Conservation (phyloP, 148 eudicot genomes). For the Limonium bicolor region DNA sequence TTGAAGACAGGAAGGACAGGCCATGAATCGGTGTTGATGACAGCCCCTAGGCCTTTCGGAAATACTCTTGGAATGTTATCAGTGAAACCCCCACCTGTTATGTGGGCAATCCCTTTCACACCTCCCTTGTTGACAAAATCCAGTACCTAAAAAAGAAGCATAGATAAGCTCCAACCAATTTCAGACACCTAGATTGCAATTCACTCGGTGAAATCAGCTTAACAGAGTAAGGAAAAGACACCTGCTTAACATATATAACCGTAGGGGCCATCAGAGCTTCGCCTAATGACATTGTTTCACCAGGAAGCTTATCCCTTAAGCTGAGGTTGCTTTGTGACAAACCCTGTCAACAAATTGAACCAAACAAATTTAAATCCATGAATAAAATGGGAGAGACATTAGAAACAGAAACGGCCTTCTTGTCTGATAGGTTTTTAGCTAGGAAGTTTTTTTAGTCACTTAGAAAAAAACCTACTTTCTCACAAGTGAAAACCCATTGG, state of each 20-base stretch:
- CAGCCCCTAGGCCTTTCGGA: slow-evolving; percentile 88
- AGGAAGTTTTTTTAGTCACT: too few species aligned
- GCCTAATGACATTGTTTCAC: slow-evolving; percentile 40
- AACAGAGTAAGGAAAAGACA: too few species aligned
- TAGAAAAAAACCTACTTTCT: slow-evolving; percentile 37
- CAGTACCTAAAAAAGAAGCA: too few species aligned
- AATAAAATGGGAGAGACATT: too few species aligned
- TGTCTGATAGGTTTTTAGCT: too few species aligned
- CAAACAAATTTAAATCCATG: too few species aligned
- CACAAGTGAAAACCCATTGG: slow-evolving; percentile 93
- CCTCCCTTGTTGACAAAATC: slow-evolving; percentile 75
- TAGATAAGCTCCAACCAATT: too few species aligned
- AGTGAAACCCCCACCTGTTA: slow-evolving; percentile 95
- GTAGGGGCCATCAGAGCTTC: slow-evolving; percentile 96
- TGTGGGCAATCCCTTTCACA: slow-evolving; percentile 88
- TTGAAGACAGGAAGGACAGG: slow-evolving; percentile 75
- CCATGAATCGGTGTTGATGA: slow-evolving; percentile 52
- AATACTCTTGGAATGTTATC: slow-evolving; percentile 90
- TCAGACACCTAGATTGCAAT: too few species aligned
- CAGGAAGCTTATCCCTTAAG: slow-evolving; percentile 55
- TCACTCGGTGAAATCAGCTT: too few species aligned
- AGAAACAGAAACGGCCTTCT: too few species aligned
- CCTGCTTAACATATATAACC: slow-evolving; percentile 90
- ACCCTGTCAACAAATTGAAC: slow-evolving; percentile 25
- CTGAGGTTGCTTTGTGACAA: slow-evolving; percentile 46